phyloP scores from a whole-genome alignment of 75 land plant species.

The Sequoia sempervirens region DNA sequence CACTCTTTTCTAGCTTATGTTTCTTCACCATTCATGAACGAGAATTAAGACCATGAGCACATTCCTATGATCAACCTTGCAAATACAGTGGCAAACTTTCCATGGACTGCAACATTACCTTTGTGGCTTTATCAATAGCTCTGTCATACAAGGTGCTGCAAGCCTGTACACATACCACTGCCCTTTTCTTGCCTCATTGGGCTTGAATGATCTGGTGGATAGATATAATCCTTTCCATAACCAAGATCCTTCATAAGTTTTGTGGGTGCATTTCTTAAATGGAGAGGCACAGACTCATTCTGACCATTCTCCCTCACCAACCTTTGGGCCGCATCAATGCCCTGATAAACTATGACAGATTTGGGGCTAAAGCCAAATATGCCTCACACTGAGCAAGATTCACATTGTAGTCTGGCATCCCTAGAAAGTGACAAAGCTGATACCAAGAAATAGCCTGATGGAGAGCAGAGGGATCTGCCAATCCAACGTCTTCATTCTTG shows the following conservation, averaged over 20 bases:
- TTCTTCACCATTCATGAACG: no score
- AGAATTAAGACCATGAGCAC: no score
- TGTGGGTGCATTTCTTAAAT: conserved; percentile 92
- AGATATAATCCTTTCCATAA: conserved; percentile 84
- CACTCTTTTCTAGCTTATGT: no score
- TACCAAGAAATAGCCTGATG: conserved; percentile 81
- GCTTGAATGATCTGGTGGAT: conserved; percentile 58
- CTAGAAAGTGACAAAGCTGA: conserved; percentile 92
- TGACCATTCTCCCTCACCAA: conserved; percentile 66
- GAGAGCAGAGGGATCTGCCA: conserved; percentile 84
- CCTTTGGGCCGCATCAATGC: conserved; percentile 64
- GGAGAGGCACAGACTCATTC: conserved; percentile 92
- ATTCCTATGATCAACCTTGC: no score
- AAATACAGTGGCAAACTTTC: no score
- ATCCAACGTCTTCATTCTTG: conserved; percentile 59
- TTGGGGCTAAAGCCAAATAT: conserved; percentile 84
- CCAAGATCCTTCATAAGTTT: conserved; percentile 90
- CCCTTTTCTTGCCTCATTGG: conserved; percentile 33
- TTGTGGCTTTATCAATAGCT: no score
- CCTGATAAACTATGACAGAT: conserved; percentile 77
- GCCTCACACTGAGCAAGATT: conserved; percentile 88
- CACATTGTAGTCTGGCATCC: conserved; percentile 95
- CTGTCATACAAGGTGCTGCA: no score
- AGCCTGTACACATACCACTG: no score
- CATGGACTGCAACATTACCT: no score